Percentiles rank a stretch among this genome's conserved stretches.
Evolutionary conservation across 2,329 filamentous ascomycete species (phyloP).

Genomic region (Aspergillus sp.): DNA sequence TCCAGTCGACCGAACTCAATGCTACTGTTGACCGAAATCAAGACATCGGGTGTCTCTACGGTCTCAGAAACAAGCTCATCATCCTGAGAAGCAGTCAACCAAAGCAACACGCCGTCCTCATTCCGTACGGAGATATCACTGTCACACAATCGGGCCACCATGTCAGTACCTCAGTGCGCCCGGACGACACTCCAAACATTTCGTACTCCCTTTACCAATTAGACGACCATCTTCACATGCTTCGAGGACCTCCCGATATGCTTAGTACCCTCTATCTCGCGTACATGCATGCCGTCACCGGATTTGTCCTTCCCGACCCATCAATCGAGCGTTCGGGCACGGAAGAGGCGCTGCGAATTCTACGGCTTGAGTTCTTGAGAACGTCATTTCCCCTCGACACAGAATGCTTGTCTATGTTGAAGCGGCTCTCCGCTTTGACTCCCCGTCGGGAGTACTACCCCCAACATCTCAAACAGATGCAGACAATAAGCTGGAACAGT

Average conservation of each 20-base stretch:
- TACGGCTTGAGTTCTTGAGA: slow-evolving; percentile 11
- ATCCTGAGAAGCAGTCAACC: too few relatives aligned
- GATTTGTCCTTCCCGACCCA: slow-evolving; percentile 22
- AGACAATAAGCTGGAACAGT: too few relatives aligned
- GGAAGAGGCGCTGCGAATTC: slow-evolving; percentile 22
- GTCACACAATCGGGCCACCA: too few relatives aligned
- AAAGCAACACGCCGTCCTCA: too few relatives aligned
- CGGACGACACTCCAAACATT: slow-evolving; percentile 6
- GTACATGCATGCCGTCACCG: slow-evolving; percentile 29
- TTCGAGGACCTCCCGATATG: slow-evolving; percentile 13
- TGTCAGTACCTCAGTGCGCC: too few relatives aligned
- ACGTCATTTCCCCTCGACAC: slow-evolving; percentile 9
- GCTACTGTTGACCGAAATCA: too few relatives aligned
- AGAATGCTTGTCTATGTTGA: slow-evolving; percentile 9
- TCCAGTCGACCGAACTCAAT: too few relatives aligned
- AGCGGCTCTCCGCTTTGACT: slow-evolving; percentile 18
- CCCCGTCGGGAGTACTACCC: slow-evolving; percentile 22
- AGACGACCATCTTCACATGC: slow-evolving; percentile 14
- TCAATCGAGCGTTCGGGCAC: slow-evolving; percentile 24
- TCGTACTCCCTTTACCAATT: slow-evolving; percentile 17
- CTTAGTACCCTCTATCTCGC: slow-evolving; percentile 18
- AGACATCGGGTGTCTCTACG: too few relatives aligned
- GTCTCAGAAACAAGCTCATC: too few relatives aligned
- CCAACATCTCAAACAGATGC: too few relatives aligned
- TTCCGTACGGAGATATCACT: too few relatives aligned